Percentiles rank a stretch among this genome's conserved stretches.
These are phyloP conservation scores for Botrytis medusae DNA, from an alignment of 2,329 filamentous ascomycete genomes.

Conservation along the genomic window DNA sequence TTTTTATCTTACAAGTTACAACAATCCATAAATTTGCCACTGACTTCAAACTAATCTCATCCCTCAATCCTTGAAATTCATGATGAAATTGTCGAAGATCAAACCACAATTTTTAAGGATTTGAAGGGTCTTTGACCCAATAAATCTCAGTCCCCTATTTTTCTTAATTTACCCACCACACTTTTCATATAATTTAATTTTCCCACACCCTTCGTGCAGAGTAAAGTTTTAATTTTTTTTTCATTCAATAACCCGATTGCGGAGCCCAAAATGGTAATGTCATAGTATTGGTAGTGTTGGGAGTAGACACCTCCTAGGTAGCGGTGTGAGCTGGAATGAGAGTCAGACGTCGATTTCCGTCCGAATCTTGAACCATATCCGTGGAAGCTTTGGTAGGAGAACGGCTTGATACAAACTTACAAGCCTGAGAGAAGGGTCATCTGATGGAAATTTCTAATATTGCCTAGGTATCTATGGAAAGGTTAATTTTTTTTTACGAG, in stretches of 20 bases:
- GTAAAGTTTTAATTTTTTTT: background rate
- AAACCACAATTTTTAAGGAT: background rate
- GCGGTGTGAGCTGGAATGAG: conserved; percentile 6
- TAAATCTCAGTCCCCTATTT: background rate
- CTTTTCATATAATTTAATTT: background rate
- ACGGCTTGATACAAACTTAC: background rate
- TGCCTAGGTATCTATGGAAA: background rate
- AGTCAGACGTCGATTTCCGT: background rate
- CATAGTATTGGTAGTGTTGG: background rate
- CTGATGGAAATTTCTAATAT: conserved; percentile 1
- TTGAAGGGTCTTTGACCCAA: background rate
- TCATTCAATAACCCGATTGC: background rate
- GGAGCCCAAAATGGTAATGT: background rate
- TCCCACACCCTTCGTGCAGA: background rate
- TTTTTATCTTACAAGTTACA: background rate
- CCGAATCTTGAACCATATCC: background rate
- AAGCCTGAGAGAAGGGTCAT: background rate
- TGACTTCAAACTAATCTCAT: background rate
- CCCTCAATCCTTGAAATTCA: background rate
- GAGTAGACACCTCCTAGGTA: background rate
- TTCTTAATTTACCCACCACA: background rate
- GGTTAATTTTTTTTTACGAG: background rate
- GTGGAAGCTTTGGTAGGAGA: conserved; percentile 4
- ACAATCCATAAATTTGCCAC: background rate
- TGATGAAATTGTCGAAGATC: conserved; percentile 1